A percentile compares a stretch with the other conserved stretches of the same genome.
These are phyloP conservation scores for Plasmodium relictum DNA, from an alignment of 169 alveolate species.

Conservation along the genomic window DNA sequence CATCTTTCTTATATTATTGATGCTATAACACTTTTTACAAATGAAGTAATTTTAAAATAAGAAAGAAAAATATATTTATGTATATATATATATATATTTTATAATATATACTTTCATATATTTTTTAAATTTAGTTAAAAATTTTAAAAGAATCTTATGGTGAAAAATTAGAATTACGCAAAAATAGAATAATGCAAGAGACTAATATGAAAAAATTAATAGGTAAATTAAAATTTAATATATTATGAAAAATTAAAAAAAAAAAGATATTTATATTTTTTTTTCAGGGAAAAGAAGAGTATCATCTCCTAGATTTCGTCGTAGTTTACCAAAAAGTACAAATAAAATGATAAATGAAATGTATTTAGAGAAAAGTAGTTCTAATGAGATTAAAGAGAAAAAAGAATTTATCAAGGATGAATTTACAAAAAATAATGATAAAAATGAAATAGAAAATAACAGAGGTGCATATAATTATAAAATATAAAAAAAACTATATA, in stretches of 20 bases:
- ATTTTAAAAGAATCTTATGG: conserved; percentile 70
- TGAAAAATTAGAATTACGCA: conserved; percentile 36
- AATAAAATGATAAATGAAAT: conserved; percentile 76
- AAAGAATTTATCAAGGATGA: conserved; percentile 13
- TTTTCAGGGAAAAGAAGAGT: conserved; percentile 69
- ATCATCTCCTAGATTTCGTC: conserved; percentile 65
- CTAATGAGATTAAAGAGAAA: conserved; percentile 2
- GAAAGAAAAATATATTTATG: neutral
- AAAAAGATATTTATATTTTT: neutral
- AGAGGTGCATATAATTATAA: too few relatives aligned
- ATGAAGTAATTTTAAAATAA: conserved; percentile 39
- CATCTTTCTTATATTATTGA: conserved; percentile 69
- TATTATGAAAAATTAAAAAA: neutral
- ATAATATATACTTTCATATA: conserved; percentile 3
- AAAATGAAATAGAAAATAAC: too few relatives aligned
- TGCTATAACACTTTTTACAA: conserved; percentile 78
- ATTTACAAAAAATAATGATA: neutral
- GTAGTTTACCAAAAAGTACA: conserved; percentile 48
- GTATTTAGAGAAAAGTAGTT: conserved; percentile 43
- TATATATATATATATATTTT: conserved; percentile 4
- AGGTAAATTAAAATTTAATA: conserved; percentile 26
- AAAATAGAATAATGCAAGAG: conserved; percentile 64
- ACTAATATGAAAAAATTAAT: conserved; percentile 36
- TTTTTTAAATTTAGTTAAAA: conserved; percentile 24
- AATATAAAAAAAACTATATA: too few relatives aligned